A percentile compares a stretch with the other conserved stretches of the same genome.
Conservation (phyloP, 257 asterid species). For the Penstemon newberryi region DNA sequence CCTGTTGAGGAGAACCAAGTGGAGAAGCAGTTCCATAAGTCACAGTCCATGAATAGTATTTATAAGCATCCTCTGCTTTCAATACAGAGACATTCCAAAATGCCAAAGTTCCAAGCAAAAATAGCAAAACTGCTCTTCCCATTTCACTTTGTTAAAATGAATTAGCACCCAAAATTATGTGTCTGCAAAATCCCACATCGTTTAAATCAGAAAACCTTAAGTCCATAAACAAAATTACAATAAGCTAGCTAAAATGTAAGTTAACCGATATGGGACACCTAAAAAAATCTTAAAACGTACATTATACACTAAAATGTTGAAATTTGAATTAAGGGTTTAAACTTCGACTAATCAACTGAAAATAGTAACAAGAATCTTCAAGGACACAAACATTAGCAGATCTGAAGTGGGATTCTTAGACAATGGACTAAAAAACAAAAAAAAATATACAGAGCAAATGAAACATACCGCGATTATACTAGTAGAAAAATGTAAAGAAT, state of each 20-base stretch:
- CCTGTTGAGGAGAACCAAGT: constrained; percentile 86
- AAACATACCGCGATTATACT: constrained; percentile 33
- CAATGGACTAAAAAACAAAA: constrained; percentile 13
- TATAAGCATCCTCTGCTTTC: constrained; percentile 83
- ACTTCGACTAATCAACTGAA: constrained; percentile 7
- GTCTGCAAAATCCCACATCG: constrained; percentile 44
- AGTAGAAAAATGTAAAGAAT: constrained; percentile 36
- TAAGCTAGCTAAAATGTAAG: not conserved
- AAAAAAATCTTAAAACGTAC: not conserved
- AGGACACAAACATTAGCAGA: constrained; percentile 16
- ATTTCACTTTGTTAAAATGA: constrained; percentile 32
- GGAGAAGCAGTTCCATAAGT: constrained; percentile 83
- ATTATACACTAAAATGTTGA: no score
- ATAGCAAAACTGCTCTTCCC: constrained; percentile 42
- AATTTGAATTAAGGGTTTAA: not conserved
- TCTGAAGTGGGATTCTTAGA: constrained; percentile 30
- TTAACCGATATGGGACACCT: not conserved
- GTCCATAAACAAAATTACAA: no score
- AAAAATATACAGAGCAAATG: not conserved
- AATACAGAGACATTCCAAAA: constrained; percentile 47
- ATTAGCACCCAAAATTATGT: constrained; percentile 26
- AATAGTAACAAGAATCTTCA: constrained; percentile 17
- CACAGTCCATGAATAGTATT: constrained; percentile 75
- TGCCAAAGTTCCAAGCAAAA: constrained; percentile 42
- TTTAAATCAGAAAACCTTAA: constrained; percentile 10